A percentile compares a stretch with the other conserved stretches of the same genome.
phyloP scores from a whole-genome alignment of 306 rosid species.

The Cucumis melo region DNA sequence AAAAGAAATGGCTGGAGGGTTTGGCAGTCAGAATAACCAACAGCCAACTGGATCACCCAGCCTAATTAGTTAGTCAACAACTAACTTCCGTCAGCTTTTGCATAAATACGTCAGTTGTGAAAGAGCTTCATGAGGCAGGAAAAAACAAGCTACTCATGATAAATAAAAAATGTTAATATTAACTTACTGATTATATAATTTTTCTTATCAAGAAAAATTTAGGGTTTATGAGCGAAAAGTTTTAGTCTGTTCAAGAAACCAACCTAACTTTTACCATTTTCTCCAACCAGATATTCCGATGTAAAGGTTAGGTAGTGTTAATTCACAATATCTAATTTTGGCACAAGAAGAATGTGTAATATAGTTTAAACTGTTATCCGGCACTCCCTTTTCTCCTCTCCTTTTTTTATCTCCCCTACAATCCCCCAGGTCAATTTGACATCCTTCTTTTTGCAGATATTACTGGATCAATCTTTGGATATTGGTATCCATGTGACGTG shows the following conservation, averaged over 20 bases:
- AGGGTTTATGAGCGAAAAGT: neutral
- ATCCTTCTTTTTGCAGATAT: constrained; percentile 38
- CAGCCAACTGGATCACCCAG: neutral
- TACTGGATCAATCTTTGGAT: constrained; percentile 52
- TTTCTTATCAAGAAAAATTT: too few species aligned
- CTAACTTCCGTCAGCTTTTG: neutral
- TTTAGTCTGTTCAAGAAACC: neutral
- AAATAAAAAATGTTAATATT: neutral
- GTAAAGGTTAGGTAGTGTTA: neutral
- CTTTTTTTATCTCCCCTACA: too few species aligned
- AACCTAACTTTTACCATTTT: neutral
- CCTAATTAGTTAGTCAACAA: neutral
- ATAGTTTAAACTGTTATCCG: neutral
- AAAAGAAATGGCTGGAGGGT: too few species aligned
- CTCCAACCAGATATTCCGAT: neutral
- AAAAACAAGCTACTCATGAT: neutral
- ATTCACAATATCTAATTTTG: neutral
- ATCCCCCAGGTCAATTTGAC: neutral
- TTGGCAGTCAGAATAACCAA: too few species aligned
- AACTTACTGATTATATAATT: neutral
- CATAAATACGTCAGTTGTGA: neutral
- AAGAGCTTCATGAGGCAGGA: neutral
- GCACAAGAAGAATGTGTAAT: neutral
- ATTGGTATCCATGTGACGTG: constrained; percentile 48
- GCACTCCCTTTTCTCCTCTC: neutral